Evolutionary conservation across 805 yeast genomes (phyloP), one percentile per base, ranked within the genome.

Genomic region (Hanseniaspora vineae): DNA sequence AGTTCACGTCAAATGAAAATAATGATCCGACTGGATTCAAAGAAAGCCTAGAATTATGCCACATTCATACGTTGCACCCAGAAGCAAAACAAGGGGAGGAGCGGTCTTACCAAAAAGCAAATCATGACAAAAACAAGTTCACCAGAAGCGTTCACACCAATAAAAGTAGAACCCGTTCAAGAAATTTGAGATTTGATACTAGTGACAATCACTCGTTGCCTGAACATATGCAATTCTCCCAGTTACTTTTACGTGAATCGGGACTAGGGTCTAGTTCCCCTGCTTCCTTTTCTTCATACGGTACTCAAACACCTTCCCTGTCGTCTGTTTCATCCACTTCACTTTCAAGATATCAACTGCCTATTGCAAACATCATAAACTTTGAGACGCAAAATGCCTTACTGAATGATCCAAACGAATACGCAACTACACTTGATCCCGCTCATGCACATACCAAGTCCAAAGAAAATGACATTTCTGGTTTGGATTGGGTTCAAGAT

Each of bases 401-500:
- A 23, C 29, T 23, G 29, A 23, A 23, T 23, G 29, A 23, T 23
- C 29, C 29, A 23, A 23, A 23, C 29, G 29, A 23, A 4, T 23
- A 23, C 8, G 8, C 29, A 23, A 10, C 37, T 10, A 43, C 52
- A 13, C 47, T 42, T 39, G 15, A 54, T 35, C 46, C 45, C 18
- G 35, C 29, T 23, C 8, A 23, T 23, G 29, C 29, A n/a, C 29
- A 48, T 9, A 56, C 54, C 33, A 50, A 55, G 15, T 51, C 52
- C 2, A 64, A 59, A 39, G 76, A 71, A 50, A 67, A 66, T 52
- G 81, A 78, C 50, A 72, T 81, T 10, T 68, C 77, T 15, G 89
- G 89, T 1, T 58, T 82, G 49, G 81, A 77, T 48, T 74, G 84
- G 74, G 62, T 74, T 43, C 70, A 69, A 43, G 72, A 70, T 51